A percentile compares a stretch with the other conserved stretches of the same genome.
These are phyloP conservation scores for Farysia itapuensis DNA, from an alignment of 1,284 basidiomycete species.

Conservation along the genomic window DNA sequence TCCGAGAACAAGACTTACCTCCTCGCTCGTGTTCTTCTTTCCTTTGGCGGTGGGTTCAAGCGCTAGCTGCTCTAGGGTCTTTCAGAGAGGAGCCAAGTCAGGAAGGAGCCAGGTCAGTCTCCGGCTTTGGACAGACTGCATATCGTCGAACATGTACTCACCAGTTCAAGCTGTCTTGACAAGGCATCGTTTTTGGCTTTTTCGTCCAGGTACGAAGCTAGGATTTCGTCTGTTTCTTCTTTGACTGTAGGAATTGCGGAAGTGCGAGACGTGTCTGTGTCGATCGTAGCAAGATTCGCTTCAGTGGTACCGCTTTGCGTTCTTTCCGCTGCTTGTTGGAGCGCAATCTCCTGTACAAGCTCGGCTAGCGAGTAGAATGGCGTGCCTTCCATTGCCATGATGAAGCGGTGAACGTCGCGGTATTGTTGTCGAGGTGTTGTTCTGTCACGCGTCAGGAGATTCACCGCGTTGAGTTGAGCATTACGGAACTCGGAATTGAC, in stretches of 20 bases:
- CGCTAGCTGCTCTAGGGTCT: no score
- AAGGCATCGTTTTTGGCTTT: conserved; percentile 23
- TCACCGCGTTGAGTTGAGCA: no score
- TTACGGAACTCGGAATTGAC: no score
- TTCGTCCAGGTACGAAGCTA: conserved; percentile 27
- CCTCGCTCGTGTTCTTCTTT: not conserved
- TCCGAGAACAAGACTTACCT: no score
- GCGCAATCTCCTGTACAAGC: conserved; percentile 17
- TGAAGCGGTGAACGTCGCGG: no score
- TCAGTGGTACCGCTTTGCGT: conserved; percentile 4
- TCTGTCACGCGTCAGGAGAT: no score
- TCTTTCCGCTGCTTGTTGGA: conserved; percentile 26
- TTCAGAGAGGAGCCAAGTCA: no score
- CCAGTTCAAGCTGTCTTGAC: conserved; percentile 6
- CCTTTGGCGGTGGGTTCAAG: not conserved
- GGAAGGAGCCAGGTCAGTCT: no score
- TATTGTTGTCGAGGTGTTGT: no score
- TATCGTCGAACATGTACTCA: no score
- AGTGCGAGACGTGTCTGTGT: not conserved
- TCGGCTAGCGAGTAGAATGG: conserved; percentile 16
- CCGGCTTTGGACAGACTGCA: no score
- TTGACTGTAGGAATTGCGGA: not conserved
- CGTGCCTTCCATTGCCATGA: conserved; percentile 14
- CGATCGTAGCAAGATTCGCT: not conserved
- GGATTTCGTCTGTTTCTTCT: conserved; percentile 4